Percentiles rank a stretch among this genome's conserved stretches.
Evolutionary conservation across 495 filamentous ascomycete genomes (phyloP).

Genomic region (Pyrenopolyporus hunteri): DNA sequence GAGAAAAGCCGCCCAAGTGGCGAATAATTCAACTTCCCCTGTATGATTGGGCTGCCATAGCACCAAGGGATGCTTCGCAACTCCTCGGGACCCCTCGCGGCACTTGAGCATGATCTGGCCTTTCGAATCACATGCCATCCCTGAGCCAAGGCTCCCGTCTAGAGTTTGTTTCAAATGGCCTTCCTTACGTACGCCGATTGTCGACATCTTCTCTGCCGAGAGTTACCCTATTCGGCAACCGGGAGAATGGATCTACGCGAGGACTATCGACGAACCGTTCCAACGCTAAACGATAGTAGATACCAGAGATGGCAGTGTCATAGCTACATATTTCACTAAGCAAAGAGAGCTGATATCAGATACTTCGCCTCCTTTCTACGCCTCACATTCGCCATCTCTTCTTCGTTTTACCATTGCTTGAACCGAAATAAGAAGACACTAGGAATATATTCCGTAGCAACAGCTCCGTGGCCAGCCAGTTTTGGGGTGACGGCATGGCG

Average conservation of each 20-base stretch:
- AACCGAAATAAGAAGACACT: background rate
- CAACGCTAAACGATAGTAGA: background rate
- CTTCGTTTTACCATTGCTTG: background rate
- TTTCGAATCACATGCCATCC: constrained; percentile 27
- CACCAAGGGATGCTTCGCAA: constrained; percentile 28
- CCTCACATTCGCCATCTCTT: background rate
- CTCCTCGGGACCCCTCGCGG: constrained; percentile 26
- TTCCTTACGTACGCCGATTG: constrained; percentile 3
- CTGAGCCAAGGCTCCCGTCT: constrained; percentile 26
- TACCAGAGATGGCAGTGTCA: background rate
- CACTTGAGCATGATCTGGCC: constrained; percentile 22
- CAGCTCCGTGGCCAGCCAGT: constrained; percentile 15
- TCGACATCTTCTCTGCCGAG: constrained; percentile 5
- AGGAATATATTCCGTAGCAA: constrained; percentile 3
- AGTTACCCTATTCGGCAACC: constrained; percentile 14
- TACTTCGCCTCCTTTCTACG: background rate
- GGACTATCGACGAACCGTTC: background rate
- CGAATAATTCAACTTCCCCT: constrained; percentile 26
- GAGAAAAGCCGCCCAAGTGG: constrained; percentile 33
- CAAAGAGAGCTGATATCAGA: background rate
- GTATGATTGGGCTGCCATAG: constrained; percentile 36
- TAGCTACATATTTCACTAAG: background rate
- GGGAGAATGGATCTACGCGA: background rate
- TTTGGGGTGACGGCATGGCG: background rate
- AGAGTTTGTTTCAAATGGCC: constrained; percentile 23